These are phyloP conservation scores for Nannochloropsis limnetica DNA, from an alignment of 352 stramenopile species.

Conservation along the genomic window DNA sequence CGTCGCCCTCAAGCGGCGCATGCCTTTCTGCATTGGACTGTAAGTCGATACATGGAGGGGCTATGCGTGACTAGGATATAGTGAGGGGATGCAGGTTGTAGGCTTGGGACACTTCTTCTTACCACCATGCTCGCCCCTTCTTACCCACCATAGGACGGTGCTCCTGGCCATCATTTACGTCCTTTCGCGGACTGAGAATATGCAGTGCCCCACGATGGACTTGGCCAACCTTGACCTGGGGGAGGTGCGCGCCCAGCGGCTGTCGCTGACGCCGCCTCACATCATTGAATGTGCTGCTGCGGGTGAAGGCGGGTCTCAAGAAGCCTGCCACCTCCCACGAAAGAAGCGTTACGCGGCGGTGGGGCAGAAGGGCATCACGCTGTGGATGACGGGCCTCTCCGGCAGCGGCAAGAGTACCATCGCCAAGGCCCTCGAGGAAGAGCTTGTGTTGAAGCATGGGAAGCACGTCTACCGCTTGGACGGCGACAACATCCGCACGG, in stretches of 20 bases:
- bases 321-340: constrained; percentile 52
- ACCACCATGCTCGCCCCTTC: neutral
- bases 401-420: constrained; percentile 97
- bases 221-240: constrained; percentile 58
- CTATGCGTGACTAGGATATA: neutral
- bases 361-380: constrained; percentile 87
- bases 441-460: constrained; percentile 77
- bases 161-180: constrained; percentile 71
- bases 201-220: constrained; percentile 29
- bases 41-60: neutral
- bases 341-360: constrained; percentile 62
- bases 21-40: constrained; percentile 34
- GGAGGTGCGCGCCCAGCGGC: constrained; percentile 57
- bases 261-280: constrained; percentile 63
- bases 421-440: constrained; percentile 84
- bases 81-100: neutral
- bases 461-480: constrained; percentile 94
- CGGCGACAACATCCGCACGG: constrained; percentile 95
- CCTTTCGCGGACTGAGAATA: constrained; percentile 56
- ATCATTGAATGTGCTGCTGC: constrained; percentile 74
- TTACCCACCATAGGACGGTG: constrained; percentile 58
- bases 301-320: constrained; percentile 60
- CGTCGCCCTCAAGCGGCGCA: neutral
- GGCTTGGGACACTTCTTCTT: neutral
- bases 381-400: constrained; percentile 96